Conservation (phyloP, 164 flowering plant species). For the Nymphaea colorata region DNA sequence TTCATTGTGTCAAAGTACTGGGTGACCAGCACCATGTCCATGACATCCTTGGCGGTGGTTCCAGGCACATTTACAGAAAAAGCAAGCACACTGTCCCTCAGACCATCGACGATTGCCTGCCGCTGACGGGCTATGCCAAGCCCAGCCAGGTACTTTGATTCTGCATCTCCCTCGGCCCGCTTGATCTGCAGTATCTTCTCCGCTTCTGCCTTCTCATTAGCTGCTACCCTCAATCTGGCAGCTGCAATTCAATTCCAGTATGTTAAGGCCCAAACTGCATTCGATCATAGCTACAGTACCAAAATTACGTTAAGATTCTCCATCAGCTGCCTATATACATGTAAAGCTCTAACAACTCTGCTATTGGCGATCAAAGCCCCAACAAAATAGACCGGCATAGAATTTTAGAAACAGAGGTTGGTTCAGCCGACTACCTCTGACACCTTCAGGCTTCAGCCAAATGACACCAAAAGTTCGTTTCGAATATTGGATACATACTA, state of each 20-base stretch:
- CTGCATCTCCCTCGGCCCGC: conserved; percentile 80
- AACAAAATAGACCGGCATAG: no score
- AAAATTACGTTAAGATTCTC: no score
- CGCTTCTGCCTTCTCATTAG: conserved; percentile 79
- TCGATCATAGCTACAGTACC: no score
- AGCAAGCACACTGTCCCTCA: conserved; percentile 66
- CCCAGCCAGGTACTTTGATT: conserved; percentile 64
- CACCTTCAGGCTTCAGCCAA: no score
- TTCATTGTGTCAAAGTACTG: conserved; percentile 75
- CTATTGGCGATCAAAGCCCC: no score
- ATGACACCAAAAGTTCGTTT: no score
- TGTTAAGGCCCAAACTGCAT: neutral
- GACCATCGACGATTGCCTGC: conserved; percentile 64
- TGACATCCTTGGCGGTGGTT: conserved; percentile 53
- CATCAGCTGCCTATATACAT: no score
- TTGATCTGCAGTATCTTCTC: conserved; percentile 78
- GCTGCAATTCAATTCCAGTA: conserved; percentile 26
- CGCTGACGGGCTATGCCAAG: conserved; percentile 78
- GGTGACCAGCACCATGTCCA: conserved; percentile 70
- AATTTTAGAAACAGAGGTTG: no score
- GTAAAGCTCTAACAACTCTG: no score
- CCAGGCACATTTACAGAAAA: conserved; percentile 71
- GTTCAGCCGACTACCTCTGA: no score
- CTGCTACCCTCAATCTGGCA: conserved; percentile 68
- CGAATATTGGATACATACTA: no score